Evolutionary conservation across 208 protist genomes (phyloP), one percentile per base, ranked within the genome.

Genomic region (Trypanosoma melophagium): DNA sequence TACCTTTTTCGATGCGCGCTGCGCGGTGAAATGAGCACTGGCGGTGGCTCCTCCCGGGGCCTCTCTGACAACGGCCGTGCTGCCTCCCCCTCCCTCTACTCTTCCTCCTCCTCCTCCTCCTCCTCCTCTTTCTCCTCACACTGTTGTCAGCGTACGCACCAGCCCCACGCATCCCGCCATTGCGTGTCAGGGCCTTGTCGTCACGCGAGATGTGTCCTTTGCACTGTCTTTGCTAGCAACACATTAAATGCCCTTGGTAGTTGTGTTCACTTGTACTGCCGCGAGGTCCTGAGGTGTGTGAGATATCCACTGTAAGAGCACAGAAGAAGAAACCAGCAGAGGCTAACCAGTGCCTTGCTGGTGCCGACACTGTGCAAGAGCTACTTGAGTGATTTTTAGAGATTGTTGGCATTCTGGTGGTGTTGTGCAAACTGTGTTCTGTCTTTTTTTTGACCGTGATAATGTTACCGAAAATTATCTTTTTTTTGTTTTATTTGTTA

Each of bases 231-330:
- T 14, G 8, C 40, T 14, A 44, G 8, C 8, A 7, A 7, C 12
- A 44, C 40, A 14, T 44, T 44, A 14, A 44, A 12, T 12, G 7
- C 40, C 12, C 40, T 7, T 44, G 8, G 12, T 7, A 12, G 7
- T 14, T 44, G 8, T 44, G 8, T 44, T 7, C 12, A 44, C 40
- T 44, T 44, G 40, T 7, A 44, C 58, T 60, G 21, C 47, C 47
- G 31, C 24, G 65, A 60, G 71, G 78, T 84, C 79, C 74, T 84
- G 79, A 84, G 75, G 71, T 68, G 69, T 64, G 79, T 81, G 75
- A 78, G 75, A 77, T 7, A 16, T 25, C 16, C 40, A 14, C 7
- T 17, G 45, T 45, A 7, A 10, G 40, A 71, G 56, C 66, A 28
- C 54, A 63, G 66, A 71, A 63, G 40, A 71, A 63, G 66, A 71